phyloP scores from a whole-genome alignment of 164 flowering plant genomes.

The Vitis cinerea region DNA sequence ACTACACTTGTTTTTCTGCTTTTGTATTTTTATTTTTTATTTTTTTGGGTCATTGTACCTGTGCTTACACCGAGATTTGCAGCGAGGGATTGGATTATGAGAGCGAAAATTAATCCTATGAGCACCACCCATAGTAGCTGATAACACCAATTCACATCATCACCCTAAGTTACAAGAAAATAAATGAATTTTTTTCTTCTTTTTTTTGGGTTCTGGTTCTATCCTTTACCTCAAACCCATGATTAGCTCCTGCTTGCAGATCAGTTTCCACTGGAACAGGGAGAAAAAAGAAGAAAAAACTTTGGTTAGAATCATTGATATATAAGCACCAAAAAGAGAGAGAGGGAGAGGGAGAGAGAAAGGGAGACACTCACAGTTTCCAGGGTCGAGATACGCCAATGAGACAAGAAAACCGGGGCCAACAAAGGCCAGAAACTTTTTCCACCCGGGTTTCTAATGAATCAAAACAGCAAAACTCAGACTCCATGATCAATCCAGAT shows the following conservation, averaged over 20 bases:
- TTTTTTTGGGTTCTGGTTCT: not conserved
- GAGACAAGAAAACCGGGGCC: slow-evolving; percentile 90
- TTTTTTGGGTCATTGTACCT: slow-evolving; percentile 34
- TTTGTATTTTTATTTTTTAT: too few species aligned
- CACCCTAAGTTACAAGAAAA: not conserved
- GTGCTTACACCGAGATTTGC: slow-evolving; percentile 91
- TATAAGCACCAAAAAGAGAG: not conserved
- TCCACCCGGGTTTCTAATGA: slow-evolving; percentile 49
- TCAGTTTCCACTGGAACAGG: slow-evolving; percentile 76
- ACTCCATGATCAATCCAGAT: too few species aligned
- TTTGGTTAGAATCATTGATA: too few species aligned
- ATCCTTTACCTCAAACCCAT: slow-evolving; percentile 62
- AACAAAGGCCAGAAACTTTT: slow-evolving; percentile 49
- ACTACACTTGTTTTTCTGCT: not conserved
- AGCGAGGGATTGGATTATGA: slow-evolving; percentile 86
- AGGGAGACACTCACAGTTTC: slow-evolving; percentile 45
- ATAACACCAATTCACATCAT: not conserved
- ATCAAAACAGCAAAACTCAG: not conserved
- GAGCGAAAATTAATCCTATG: slow-evolving; percentile 72
- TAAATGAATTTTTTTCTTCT: not conserved
- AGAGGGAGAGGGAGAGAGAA: not conserved
- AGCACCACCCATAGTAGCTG: slow-evolving; percentile 93
- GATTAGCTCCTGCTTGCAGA: slow-evolving; percentile 76
- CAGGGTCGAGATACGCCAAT: slow-evolving; percentile 77
- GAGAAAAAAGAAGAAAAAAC: not conserved